Evolutionary conservation across 2,329 filamentous ascomycete genomes (phyloP), one percentile per base, ranked within the genome.

Genomic region (Phoma herbarum): DNA sequence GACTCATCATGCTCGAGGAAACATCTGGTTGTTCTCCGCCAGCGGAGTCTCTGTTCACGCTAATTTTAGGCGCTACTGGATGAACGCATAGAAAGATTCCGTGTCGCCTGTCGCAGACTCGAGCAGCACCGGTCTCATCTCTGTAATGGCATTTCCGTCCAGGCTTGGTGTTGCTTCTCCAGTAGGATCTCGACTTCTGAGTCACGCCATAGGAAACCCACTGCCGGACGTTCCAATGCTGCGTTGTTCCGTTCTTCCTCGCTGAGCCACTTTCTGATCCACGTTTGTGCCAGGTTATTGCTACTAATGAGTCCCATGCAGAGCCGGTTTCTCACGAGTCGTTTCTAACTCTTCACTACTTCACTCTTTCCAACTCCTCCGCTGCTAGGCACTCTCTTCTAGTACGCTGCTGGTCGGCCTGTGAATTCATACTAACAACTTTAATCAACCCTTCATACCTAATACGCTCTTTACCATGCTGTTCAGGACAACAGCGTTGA

Each of bases 361-460:
- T 70, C 69, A 49, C 59, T 73, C 65, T 70, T 70, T 72, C 61
- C 53, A 26, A 57, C 58, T 37, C 61, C 43, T 68, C 69, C 59
- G 57, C 62, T 69, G 66, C 65, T 70, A 60, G 62, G 64, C 63
- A 55, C 72, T 68, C 57, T 72, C 29, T 56, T 74, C 67, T 60
- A 57, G 57, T 62, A 63, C 64, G 75, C 75, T 77, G 75, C 75
- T 75, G 75, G 66, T 64, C 75, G 75, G 75, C 72, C 60, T 61
- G 67, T 69, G 39, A 61, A 60, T 51, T 62, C 69, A 60, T 35
- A 59, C 53, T 62, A 65, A 64, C 53, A 64, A 66, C 66, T 74
- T 75, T 77, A 77, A 77, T 76, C 71, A 53, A 68, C 52, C 66
- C 57, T 57, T 58, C 39, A 62, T 65, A 64, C 50, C 67, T 76